These are phyloP conservation scores for Globisporangium okanoganense DNA, from an alignment of 352 stramenopile species.

Conservation along the genomic window DNA sequence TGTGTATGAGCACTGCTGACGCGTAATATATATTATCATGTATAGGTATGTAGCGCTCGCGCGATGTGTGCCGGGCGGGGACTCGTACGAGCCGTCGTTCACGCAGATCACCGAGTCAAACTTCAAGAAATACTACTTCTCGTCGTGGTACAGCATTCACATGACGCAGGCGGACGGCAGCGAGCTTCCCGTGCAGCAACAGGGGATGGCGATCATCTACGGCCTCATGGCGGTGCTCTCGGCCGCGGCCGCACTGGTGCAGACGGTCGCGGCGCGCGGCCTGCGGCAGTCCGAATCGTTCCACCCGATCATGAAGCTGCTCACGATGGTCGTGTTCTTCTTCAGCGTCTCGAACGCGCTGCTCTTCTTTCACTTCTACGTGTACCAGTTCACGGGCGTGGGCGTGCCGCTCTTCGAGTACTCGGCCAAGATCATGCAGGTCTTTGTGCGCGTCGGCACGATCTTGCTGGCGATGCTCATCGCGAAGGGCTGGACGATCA, in stretches of 20 bases:
- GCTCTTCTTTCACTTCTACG: conserved; percentile 57
- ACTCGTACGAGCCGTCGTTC: conserved; percentile 57
- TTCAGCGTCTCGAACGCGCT: conserved; percentile 59
- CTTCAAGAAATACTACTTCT: conserved; percentile 78
- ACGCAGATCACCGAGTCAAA: conserved; percentile 62
- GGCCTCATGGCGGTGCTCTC: conserved; percentile 43
- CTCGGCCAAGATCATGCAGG: conserved; percentile 59
- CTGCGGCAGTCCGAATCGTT: conserved; percentile 66
- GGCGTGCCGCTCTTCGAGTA: conserved; percentile 70
- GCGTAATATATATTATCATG: background rate
- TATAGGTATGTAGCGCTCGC: conserved; percentile 57
- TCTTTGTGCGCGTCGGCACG: conserved; percentile 68
- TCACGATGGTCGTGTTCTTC: conserved; percentile 61
- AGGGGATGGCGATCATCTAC: conserved; percentile 56
- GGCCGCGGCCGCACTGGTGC: conserved; percentile 23
- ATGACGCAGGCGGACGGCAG: conserved; percentile 62
- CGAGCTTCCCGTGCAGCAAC: conserved; percentile 65
- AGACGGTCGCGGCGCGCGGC: conserved; percentile 39
- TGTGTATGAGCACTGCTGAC: background rate
- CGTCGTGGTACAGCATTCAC: conserved; percentile 74
- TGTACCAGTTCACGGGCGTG: conserved; percentile 58
- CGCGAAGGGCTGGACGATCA: conserved; percentile 82
- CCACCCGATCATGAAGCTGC: conserved; percentile 71
- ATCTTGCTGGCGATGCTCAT: conserved; percentile 72
- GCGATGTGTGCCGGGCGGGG: conserved; percentile 61